A percentile compares a stretch with the other conserved stretches of the same genome.
Conservation (phyloP, 2,329 filamentous ascomycete genomes). For the Graphilbum fragrans region DNA sequence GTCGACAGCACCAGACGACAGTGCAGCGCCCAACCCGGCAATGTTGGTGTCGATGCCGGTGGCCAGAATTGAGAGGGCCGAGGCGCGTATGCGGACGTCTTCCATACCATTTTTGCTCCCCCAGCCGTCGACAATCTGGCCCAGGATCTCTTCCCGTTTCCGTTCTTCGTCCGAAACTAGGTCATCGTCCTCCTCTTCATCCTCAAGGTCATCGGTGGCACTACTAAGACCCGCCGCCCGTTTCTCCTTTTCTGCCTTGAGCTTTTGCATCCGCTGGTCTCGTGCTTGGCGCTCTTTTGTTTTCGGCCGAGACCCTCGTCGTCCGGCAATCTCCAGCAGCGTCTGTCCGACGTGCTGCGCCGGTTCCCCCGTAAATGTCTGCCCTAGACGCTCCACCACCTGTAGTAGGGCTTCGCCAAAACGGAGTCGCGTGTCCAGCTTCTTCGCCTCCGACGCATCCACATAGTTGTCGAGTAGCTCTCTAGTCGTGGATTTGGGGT, state of each 20-base stretch:
- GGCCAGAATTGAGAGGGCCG: constrained; percentile 54
- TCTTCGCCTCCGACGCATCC: constrained; percentile 44
- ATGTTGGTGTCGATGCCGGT: constrained; percentile 48
- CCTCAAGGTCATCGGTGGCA: constrained; percentile 36
- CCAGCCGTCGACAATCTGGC: constrained; percentile 55
- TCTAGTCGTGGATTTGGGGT: constrained; percentile 47
- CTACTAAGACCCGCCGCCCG: constrained; percentile 13
- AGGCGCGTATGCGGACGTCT: constrained; percentile 57
- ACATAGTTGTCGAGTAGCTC: constrained; percentile 58
- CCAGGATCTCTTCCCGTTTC: constrained; percentile 35
- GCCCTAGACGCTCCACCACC: constrained; percentile 48
- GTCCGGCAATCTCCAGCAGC: constrained; percentile 51
- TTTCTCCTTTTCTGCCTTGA: constrained; percentile 31
- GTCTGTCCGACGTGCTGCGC: constrained; percentile 42
- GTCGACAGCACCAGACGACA: constrained; percentile 47
- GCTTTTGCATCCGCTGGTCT: constrained; percentile 33
- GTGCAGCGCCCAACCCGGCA: constrained; percentile 36
- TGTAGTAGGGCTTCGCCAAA: constrained; percentile 57
- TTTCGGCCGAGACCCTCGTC: constrained; percentile 48
- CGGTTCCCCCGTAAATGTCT: constrained; percentile 40
- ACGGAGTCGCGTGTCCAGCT: constrained; percentile 52
- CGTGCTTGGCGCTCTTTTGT: constrained; percentile 43
- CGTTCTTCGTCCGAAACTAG: constrained; percentile 32
- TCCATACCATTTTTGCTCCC: constrained; percentile 52
- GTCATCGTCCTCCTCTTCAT: constrained; percentile 30